Evolutionary conservation across 148 eudicot genomes (phyloP).

Genomic region (Rhododendron molle): DNA sequence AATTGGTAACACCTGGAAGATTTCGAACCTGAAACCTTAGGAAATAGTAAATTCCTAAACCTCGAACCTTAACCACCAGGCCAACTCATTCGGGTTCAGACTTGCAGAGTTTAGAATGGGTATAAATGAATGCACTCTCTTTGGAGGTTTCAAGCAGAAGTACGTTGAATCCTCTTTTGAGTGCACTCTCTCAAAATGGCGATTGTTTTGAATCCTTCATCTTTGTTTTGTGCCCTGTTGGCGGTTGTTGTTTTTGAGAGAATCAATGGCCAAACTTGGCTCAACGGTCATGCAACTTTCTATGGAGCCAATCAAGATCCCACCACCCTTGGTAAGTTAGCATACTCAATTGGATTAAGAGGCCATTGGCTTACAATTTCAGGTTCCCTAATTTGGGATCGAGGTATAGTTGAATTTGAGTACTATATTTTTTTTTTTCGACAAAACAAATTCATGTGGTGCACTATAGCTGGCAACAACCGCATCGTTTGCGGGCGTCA

Average conservation of each 20-base stretch:
- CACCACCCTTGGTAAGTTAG: conserved; percentile 54
- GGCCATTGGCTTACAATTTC: background rate
- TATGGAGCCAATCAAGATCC: conserved; percentile 69
- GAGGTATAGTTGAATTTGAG: background rate
- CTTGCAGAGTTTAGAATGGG: background rate
- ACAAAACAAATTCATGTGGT: too few species aligned
- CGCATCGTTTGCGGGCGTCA: too few species aligned
- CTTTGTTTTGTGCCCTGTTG: conserved; percentile 14
- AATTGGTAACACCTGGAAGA: too few species aligned
- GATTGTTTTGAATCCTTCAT: background rate
- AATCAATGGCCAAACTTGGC: conserved; percentile 42
- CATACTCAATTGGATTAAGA: background rate
- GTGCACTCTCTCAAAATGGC: background rate
- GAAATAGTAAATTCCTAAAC: too few species aligned
- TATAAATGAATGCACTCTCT: conserved; percentile 17
- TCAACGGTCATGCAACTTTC: conserved; percentile 68
- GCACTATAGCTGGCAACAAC: too few species aligned
- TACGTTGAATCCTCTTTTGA: too few species aligned
- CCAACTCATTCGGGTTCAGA: too few species aligned
- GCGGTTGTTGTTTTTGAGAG: conserved; percentile 21
- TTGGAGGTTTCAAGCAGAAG: background rate
- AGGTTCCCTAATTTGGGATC: background rate
- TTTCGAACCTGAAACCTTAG: too few species aligned
- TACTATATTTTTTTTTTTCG: background rate
- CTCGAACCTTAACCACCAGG: too few species aligned